Base-by-base conservation (phyloP, 164 flowering plant genomes). In the Liriodendron chinense region DNA sequence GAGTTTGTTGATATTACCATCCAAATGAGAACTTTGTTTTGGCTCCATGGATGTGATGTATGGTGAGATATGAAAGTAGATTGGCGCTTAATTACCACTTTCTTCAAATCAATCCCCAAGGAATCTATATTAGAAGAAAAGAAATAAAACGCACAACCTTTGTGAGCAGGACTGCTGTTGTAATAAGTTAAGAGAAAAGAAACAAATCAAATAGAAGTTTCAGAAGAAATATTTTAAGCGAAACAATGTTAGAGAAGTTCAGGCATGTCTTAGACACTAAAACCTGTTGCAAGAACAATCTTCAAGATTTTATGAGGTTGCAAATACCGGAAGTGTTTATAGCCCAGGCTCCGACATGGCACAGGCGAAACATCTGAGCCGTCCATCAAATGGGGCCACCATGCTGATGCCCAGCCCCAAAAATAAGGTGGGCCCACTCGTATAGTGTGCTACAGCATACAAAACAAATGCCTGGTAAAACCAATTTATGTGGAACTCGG, bases 11-110 rank as follows among this genome's bases (percentile, higher is more conserved):
- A 48, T 20, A 28, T 75, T 89, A 94, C 98, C 95, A 92, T 85
- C 98, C 97, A 94, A 82, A 89, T 90, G 43, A 94, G 85, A 78
- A 87, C 75, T 78, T 82, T 86, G 81, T 87, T 83, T 74, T 86
- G 83, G 80, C 94, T 94, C 97, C 97, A 94, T 73, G 97, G 95
- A 80, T 93, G 95, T 49, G 97, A 90, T 0, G 94, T 85, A 65
- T 83, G 94, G 74, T 89, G 85, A 79, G 49, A 79, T 25, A 90
- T 66, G 70, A 94, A 92, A 18, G 95, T 89, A 7, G 94, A 74
- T 21, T 87, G 80, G 48, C 91, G 85, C 72, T 77, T 82, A 72
- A 91, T 71, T 68, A 74, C 79, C 61, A 21, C 28, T 22, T 62
- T 79, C 75, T 74, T 76, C 50, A 77, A 26, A 4, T 71, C 77